Conservation (phyloP, 768 basidiomycete genomes). For the Mycena galericulata region DNA sequence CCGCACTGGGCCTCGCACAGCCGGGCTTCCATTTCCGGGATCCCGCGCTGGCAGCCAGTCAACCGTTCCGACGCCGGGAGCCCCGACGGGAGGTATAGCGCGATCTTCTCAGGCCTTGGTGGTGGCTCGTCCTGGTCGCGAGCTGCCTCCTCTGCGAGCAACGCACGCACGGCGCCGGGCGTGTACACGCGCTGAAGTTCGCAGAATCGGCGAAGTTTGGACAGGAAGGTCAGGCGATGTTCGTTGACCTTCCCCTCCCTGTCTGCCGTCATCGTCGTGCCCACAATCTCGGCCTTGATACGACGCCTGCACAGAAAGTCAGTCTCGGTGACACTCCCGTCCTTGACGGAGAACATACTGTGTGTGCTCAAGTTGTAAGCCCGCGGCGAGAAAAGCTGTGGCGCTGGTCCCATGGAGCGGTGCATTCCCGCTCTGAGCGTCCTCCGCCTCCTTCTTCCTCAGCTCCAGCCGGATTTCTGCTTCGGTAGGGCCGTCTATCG, state of each 20-base stretch:
- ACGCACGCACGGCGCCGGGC: neutral
- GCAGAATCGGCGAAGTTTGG: slow-evolving; percentile 15
- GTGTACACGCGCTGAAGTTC: slow-evolving; percentile 3
- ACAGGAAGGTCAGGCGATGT: slow-evolving; percentile 6
- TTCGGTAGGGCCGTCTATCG: neutral
- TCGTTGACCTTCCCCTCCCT: slow-evolving; percentile 19
- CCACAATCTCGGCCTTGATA: neutral
- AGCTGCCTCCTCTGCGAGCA: neutral
- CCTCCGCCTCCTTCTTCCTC: neutral
- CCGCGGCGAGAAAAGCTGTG: neutral
- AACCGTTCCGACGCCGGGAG: neutral
- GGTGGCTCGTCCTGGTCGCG: neutral
- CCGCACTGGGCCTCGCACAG: slow-evolving; percentile 2
- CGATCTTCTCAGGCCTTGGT: neutral
- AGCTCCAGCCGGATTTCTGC: too few relatives aligned
- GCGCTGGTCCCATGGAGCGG: neutral
- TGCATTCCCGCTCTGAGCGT: neutral
- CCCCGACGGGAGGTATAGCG: neutral
- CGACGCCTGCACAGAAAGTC: neutral
- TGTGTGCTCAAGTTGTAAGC: neutral
- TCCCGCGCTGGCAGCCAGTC: neutral
- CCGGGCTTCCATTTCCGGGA: neutral
- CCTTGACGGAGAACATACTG: too few relatives aligned
- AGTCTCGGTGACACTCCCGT: neutral
- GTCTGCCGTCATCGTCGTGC: neutral